These are phyloP conservation scores for Phytophthora parvispora DNA, from an alignment of 352 stramenopile species.

Conservation along the genomic window DNA sequence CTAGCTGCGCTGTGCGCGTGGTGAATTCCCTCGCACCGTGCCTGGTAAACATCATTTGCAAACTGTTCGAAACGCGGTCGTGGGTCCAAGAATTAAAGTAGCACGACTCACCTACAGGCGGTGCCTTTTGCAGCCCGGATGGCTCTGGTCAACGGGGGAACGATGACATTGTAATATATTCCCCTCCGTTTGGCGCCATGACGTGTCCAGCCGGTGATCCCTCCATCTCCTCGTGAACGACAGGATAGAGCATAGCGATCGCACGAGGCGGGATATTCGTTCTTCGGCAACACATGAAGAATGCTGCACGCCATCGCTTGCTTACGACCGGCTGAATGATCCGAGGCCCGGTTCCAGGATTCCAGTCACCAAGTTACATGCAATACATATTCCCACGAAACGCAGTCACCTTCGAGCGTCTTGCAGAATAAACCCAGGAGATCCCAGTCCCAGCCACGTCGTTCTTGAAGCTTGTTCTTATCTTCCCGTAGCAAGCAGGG, in stretches of 20 bases:
- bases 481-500: not conserved
- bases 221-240: not conserved
- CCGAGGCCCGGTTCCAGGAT: not conserved
- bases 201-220: not conserved
- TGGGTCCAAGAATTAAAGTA: no score
- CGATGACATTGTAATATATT: not conserved
- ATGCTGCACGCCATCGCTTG: not conserved
- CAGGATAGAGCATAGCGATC: not conserved
- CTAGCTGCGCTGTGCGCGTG: no score
- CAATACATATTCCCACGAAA: not conserved
- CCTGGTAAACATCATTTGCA: no score
- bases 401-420: not conserved
- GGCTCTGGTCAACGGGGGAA: no score
- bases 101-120: no score
- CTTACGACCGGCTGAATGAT: not conserved
- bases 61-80: no score
- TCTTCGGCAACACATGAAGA: not conserved
- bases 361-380: no score
- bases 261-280: not conserved
- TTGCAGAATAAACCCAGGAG: not conserved
- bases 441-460: not conserved
- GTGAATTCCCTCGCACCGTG: no score
- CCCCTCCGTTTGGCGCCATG: not conserved
- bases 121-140: no score
- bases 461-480: not conserved